Percentiles rank a stretch among this genome's conserved stretches.
These are phyloP conservation scores for Capsicum pubescens DNA, from an alignment of 257 asterid species.

Conservation along the genomic window DNA sequence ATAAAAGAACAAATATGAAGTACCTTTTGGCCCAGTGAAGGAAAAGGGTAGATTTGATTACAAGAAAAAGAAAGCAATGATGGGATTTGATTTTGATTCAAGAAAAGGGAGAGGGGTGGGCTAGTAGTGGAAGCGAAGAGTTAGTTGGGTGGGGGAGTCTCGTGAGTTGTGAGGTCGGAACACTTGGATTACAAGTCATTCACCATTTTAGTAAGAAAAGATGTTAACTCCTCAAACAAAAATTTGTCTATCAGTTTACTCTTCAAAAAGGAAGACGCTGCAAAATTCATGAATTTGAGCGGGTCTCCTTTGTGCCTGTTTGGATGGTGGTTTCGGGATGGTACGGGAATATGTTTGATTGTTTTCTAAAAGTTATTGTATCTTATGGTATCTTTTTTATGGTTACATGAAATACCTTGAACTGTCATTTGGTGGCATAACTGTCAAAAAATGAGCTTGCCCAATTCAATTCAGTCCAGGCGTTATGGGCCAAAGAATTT, in stretches of 20 bases:
- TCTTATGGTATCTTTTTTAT: too few species aligned
- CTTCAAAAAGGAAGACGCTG: not conserved
- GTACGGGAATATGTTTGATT: too few species aligned
- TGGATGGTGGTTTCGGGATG: too few species aligned
- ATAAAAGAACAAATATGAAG: not conserved
- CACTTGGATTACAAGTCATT: not conserved
- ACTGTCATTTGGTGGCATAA: too few species aligned
- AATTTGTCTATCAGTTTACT: too few species aligned
- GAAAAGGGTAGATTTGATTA: not conserved
- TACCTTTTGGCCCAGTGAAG: not conserved
- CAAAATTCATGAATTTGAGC: not conserved
- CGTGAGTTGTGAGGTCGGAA: conserved; percentile 17
- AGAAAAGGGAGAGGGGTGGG: not conserved
- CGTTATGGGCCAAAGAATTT: too few species aligned
- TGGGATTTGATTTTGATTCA: not conserved
- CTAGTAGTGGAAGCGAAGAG: not conserved
- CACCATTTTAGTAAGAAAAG: conserved; percentile 17
- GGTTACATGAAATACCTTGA: too few species aligned
- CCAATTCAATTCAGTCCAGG: too few species aligned
- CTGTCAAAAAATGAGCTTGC: too few species aligned
- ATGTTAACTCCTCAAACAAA: not conserved
- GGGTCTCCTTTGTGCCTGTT: too few species aligned
- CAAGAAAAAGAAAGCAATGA: not conserved
- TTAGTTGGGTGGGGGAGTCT: not conserved
- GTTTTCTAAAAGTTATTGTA: too few species aligned